Base-by-base conservation (phyloP, 179 eudicot genomes). In the Drosera spatulata region DNA sequence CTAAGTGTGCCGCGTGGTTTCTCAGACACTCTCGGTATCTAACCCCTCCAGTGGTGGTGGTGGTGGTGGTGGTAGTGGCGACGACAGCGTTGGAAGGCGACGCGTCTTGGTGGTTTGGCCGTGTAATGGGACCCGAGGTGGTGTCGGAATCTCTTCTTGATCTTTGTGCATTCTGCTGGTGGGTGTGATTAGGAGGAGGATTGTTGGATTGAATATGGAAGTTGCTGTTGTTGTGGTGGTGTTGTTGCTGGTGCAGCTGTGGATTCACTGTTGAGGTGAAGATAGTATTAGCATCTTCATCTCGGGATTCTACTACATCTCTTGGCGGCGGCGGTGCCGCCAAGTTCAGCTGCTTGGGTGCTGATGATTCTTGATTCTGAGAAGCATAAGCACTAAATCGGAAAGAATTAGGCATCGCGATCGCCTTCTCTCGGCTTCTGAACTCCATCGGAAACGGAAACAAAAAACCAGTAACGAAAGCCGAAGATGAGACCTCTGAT, bases 1-100 rank as follows among this genome's bases (percentile, higher is more conserved):
- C 97, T 51, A 79, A 68, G 63, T 68, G 80, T 1, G 97, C 97
- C 4, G 95, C 88, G 58, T 91, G 91, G 61, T 88, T 91, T 48
- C 73, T 81, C 41, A 69, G 82, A 60, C 97, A 91, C 57, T 91
- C 97, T 10, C 73, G 39, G 48, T 85, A 83, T 38, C 77, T 72
- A 53, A 2, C 6, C 33, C 58, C 33, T 13, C 50, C 14, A 50
- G 10, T 6, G 1, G 33, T 22, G 33, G 33, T 22, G 58, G 10
- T 1, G 62, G 7, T 46, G 5, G 53, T 41, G 33, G 46, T 41
- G 33, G 62, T n/a, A 52, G 62, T 3, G 67, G 64, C 13, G 55
- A 52, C 14, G 12, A 53, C 43, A n/a, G 7, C 7, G 38, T 7
- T 44, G 14, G 43, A 61, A 49, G 10, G 39, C 43, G 37, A 48